Conservation (phyloP, 129 eudicot genomes). For the Erigeron canadensis region DNA sequence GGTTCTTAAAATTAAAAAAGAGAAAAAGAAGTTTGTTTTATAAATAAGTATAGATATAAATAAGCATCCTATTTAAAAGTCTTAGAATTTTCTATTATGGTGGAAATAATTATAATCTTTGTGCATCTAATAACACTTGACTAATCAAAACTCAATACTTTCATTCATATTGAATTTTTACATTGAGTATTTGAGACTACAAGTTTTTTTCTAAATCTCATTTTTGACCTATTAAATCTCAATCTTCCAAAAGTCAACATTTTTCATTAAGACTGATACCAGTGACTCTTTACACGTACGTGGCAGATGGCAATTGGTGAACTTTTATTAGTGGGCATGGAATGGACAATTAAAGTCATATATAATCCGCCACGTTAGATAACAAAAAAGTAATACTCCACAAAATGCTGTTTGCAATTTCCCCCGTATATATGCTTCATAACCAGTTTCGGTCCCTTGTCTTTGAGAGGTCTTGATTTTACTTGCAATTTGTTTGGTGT, state of each 20-base stretch:
- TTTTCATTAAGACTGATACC: conserved; percentile 8
- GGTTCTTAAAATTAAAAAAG: too few species aligned
- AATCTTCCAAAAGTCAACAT: conserved; percentile 12
- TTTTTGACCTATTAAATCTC: too few species aligned
- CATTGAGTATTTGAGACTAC: too few species aligned
- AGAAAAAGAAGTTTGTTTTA: too few species aligned
- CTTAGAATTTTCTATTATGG: too few species aligned
- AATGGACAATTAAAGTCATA: conserved; percentile 12
- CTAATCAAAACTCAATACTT: too few species aligned
- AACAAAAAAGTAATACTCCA: not conserved
- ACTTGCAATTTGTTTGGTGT: not conserved
- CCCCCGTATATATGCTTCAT: not conserved
- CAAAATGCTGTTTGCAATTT: not conserved
- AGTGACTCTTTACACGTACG: conserved; percentile 20
- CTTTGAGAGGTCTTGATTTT: not conserved
- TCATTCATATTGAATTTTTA: too few species aligned
- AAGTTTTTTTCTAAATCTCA: too few species aligned
- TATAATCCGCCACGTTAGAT: conserved; percentile 27
- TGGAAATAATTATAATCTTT: too few species aligned
- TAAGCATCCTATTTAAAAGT: too few species aligned
- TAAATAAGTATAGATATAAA: too few species aligned
- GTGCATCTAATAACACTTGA: too few species aligned
- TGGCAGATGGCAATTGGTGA: conserved; percentile 16
- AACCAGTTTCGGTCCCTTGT: conserved; percentile 15
- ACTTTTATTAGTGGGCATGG: not conserved